A percentile compares a stretch with the other conserved stretches of the same genome.
Evolutionary conservation across 1,139 yeast genomes (phyloP).

Genomic region (Suhomyces coccinellae): DNA sequence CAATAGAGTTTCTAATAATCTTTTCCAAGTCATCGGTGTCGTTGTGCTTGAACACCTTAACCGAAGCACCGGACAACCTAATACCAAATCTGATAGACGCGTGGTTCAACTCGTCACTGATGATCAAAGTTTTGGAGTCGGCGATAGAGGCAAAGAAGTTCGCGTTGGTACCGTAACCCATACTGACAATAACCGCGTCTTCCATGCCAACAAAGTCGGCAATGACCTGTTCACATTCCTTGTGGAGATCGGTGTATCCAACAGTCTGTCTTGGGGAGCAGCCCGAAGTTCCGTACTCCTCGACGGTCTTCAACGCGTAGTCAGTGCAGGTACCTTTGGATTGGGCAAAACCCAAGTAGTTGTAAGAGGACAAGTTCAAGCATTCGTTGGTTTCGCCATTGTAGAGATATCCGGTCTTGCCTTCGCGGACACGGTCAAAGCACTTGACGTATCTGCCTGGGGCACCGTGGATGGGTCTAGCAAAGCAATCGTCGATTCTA

Average conservation of each 20-base stretch:
- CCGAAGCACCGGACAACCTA: slow-evolving; percentile 89
- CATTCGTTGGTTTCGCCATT: slow-evolving; percentile 78
- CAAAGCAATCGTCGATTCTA: slow-evolving; percentile 92
- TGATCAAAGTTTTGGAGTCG: slow-evolving; percentile 84
- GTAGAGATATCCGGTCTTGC: slow-evolving; percentile 62
- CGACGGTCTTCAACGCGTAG: slow-evolving; percentile 61
- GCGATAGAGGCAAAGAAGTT: slow-evolving; percentile 80
- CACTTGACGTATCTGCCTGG: slow-evolving; percentile 91
- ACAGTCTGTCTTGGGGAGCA: slow-evolving; percentile 74
- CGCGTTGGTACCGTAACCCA: slow-evolving; percentile 98
- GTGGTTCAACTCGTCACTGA: slow-evolving; percentile 93
- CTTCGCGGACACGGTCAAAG: slow-evolving; percentile 69
- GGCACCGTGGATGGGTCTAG: slow-evolving; percentile 93
- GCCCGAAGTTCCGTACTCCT: slow-evolving; percentile 70
- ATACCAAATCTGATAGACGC: slow-evolving; percentile 96
- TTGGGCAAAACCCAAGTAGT: slow-evolving; percentile 96
- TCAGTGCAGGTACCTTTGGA: slow-evolving; percentile 91
- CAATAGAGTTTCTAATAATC: slow-evolving; percentile 79
- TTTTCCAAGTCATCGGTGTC: slow-evolving; percentile 82
- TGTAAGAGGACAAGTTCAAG: slow-evolving; percentile 85
- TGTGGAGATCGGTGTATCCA: slow-evolving; percentile 79
- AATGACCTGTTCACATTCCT: slow-evolving; percentile 69
- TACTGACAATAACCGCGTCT: slow-evolving; percentile 80
- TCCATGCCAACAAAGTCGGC: slow-evolving; percentile 92
- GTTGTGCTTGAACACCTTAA: slow-evolving; percentile 89